Base-by-base conservation (phyloP, 2,329 filamentous ascomycete species). In the Hypoxylon sp. region DNA sequence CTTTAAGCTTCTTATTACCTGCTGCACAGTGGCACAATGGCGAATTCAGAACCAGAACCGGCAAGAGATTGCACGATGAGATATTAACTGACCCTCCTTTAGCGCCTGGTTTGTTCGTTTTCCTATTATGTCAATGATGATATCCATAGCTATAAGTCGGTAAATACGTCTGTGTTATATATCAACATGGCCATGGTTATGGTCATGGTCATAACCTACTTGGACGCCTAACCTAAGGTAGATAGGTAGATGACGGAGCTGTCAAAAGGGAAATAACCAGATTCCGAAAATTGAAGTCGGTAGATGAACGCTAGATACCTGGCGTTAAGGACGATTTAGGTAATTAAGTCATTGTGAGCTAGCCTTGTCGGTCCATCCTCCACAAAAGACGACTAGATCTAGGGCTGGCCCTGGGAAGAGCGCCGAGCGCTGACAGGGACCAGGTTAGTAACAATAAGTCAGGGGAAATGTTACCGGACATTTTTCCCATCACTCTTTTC, bases 401-500 rank as follows among this genome's bases (percentile, higher is more conserved):
- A 58, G 56, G 59, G 44, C 63, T 62, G 46, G 50, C 22, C 62
- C 48, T 64, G 47, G 59, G 30, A 44, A 20, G 51, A 55, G 48
- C 59, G 63, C 55, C 59, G 59, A 60, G 65, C 59, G 47, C 53
- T 54, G 52, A 63, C 64, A 67, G 37, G 67, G 64, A 59, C 59
- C 59, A 65, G 62, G 62, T 61, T 61, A 39, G 59, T 63, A 61
- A 62, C 62, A 59, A 39, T 67, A 64, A 62, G 59, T 69, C 64
- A 67, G 67, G 67, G 67, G 67, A 65, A 67, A 65, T 64, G 59
- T 63, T 63, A 59, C 67, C 61, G 64, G 62, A 65, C 64, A 69
- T 64, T 67, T 67, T 64, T 28, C 53, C 59, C 48, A 58, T 60
- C 47, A 54, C 43, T 65, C 50, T 52, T 59, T 67, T 55, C 51